A percentile compares a stretch with the other conserved stretches of the same genome.
Conservation (phyloP, 139 green algal genomes). For the Chlorella sp. region DNA sequence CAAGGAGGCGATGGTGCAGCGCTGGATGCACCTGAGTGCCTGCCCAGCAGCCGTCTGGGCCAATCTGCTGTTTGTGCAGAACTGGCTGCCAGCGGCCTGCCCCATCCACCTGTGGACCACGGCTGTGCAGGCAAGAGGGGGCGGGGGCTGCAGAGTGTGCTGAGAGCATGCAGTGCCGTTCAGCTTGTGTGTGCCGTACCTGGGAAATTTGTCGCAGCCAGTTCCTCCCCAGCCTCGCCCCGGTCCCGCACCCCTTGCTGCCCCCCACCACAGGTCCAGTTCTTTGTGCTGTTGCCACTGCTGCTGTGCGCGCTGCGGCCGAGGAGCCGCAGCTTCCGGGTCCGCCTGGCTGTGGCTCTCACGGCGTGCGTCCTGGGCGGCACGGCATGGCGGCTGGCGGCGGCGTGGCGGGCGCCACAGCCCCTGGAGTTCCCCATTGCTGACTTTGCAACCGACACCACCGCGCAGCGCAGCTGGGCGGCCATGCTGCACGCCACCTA, state of each 20-base stretch:
- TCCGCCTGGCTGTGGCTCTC: background rate
- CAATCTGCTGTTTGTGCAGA: slow-evolving; percentile 16
- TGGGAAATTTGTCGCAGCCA: too few species aligned
- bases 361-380: background rate
- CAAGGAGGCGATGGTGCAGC: background rate
- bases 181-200: too few species aligned
- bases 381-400: slow-evolving; percentile 4
- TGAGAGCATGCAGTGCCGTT: too few species aligned
- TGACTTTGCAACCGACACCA: background rate
- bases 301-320: slow-evolving; percentile 11
- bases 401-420: background rate
- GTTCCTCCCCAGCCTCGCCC: too few species aligned
- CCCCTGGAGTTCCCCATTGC: background rate
- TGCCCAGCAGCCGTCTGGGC: background rate
- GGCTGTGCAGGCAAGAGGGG: background rate
- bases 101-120: background rate
- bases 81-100: background rate
- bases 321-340: background rate
- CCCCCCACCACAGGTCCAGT: background rate
- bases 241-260: too few species aligned
- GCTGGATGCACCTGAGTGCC: background rate
- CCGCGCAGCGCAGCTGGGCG: background rate
- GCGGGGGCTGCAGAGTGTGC: too few species aligned
- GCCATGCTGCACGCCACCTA: background rate
- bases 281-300: background rate